A percentile compares a stretch with the other conserved stretches of the same genome.
These are phyloP conservation scores for Penstemon davidsonii DNA, from an alignment of 257 asterid genomes.

Conservation along the genomic window DNA sequence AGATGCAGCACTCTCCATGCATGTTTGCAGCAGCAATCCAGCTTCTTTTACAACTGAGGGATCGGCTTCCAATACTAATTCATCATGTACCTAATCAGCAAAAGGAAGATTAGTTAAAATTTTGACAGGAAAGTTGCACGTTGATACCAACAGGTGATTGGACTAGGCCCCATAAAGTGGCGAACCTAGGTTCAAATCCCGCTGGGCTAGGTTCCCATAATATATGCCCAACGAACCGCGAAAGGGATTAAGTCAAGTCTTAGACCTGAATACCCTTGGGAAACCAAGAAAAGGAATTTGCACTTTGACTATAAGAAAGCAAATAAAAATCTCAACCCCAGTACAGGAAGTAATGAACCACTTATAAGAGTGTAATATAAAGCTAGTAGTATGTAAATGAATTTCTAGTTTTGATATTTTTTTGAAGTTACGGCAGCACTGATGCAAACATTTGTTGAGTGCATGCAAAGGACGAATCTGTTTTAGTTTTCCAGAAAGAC, in stretches of 20 bases:
- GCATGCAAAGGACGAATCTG: not conserved
- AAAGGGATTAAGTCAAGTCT: too few species aligned
- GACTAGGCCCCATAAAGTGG: too few species aligned
- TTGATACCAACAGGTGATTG: too few species aligned
- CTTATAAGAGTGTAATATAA: not conserved
- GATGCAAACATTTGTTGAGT: not conserved
- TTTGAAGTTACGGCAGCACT: not conserved
- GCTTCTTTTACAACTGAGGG: constrained; percentile 78
- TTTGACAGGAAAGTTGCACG: constrained; percentile 12
- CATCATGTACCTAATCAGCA: constrained; percentile 79
- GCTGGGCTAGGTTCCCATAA: too few species aligned
- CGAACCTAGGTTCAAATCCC: too few species aligned
- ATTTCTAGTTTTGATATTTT: not conserved
- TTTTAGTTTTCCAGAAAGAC: constrained; percentile 3
- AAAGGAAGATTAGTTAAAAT: constrained; percentile 6
- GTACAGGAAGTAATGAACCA: not conserved
- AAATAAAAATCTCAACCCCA: not conserved
- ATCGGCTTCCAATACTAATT: constrained; percentile 85
- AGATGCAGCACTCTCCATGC: constrained; percentile 88
- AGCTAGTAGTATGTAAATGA: not conserved
- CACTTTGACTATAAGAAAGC: not conserved
- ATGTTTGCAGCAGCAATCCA: constrained; percentile 59
- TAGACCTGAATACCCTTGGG: too few species aligned
- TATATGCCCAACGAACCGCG: too few species aligned
- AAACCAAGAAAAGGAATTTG: not conserved